Evolutionary conservation across 768 basidiomycete genomes (phyloP).

Genomic region (Lactifluus echinatus): DNA sequence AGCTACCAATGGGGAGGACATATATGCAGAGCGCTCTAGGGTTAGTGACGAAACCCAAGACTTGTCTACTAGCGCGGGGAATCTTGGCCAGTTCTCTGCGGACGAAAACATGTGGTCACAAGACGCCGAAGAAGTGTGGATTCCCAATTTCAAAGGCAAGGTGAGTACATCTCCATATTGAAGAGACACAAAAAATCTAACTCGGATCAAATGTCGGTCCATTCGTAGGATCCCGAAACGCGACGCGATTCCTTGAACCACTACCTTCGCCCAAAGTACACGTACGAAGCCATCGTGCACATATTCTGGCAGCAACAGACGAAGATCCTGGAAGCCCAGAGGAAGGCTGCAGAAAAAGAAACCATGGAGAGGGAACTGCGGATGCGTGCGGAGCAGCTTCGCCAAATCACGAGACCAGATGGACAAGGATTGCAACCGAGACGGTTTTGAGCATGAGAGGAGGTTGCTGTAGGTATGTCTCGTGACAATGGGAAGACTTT

Average conservation of each 20-base stretch:
- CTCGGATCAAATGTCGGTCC: neutral
- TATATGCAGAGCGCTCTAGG: neutral
- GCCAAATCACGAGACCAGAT: slow-evolving; percentile 2
- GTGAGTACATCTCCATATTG: neutral
- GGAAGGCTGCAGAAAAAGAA: slow-evolving; percentile 2
- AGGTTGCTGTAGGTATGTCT: no score
- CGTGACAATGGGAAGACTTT: neutral
- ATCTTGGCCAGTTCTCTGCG: neutral
- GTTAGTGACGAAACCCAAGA: neutral
- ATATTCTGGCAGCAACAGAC: slow-evolving; percentile 6
- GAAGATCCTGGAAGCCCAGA: slow-evolving; percentile 4
- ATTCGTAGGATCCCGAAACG: slow-evolving; percentile 4
- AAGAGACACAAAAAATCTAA: neutral
- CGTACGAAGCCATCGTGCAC: slow-evolving; percentile 7
- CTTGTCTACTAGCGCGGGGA: neutral
- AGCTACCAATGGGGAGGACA: neutral
- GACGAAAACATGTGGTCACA: neutral
- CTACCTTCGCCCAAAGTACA: slow-evolving; percentile 5
- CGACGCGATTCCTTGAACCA: slow-evolving; percentile 9
- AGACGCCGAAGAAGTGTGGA: slow-evolving; percentile 8
- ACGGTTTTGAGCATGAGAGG: slow-evolving; percentile 5
- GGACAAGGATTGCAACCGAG: slow-evolving; percentile 8
- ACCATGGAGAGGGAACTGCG: slow-evolving; percentile 8
- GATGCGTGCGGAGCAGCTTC: slow-evolving; percentile 2
- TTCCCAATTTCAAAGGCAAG: slow-evolving; percentile 11